These are phyloP conservation scores for Hypoxylon sp. DNA, from an alignment of 2,329 filamentous ascomycete genomes.

Conservation along the genomic window DNA sequence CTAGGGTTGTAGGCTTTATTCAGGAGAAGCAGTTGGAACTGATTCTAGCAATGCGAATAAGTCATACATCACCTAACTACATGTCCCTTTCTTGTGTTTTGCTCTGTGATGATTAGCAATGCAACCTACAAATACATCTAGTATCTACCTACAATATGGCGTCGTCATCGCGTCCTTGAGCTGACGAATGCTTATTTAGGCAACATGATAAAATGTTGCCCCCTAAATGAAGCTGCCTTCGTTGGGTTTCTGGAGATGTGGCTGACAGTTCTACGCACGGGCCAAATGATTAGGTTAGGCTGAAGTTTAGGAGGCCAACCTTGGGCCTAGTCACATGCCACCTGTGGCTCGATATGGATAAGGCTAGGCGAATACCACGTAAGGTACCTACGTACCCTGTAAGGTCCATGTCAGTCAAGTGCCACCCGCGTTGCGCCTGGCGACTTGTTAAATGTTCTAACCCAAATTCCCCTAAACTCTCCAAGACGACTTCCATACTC, in stretches of 20 bases:
- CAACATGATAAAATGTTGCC: slow-evolving; percentile 32
- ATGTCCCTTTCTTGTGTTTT: not conserved
- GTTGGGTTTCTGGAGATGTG: slow-evolving; percentile 3
- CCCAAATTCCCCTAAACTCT: slow-evolving; percentile 29
- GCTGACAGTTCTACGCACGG: slow-evolving; percentile 17
- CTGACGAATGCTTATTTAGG: slow-evolving; percentile 38
- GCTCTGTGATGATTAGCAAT: not conserved
- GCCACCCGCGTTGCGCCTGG: slow-evolving; percentile 40
- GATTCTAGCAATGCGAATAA: slow-evolving; percentile 13
- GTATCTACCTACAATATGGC: slow-evolving; percentile 5
- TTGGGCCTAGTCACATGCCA: slow-evolving; percentile 32
- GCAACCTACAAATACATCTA: not conserved
- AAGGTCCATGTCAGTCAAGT: slow-evolving; percentile 31
- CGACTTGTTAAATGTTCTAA: slow-evolving; percentile 37
- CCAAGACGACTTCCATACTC: slow-evolving; percentile 18
- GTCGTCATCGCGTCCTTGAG: slow-evolving; percentile 27
- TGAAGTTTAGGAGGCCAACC: slow-evolving; percentile 4
- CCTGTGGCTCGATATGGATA: slow-evolving; percentile 36
- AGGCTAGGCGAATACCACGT: slow-evolving; percentile 24
- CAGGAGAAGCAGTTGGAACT: slow-evolving; percentile 1
- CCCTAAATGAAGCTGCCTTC: not conserved
- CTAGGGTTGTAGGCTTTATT: slow-evolving; percentile 9
- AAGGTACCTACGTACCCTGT: slow-evolving; percentile 37
- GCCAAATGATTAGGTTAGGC: slow-evolving; percentile 24
- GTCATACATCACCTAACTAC: not conserved